phyloP scores from a whole-genome alignment of 2,329 filamentous ascomycete species.

The Colletotrichum tropicale region DNA sequence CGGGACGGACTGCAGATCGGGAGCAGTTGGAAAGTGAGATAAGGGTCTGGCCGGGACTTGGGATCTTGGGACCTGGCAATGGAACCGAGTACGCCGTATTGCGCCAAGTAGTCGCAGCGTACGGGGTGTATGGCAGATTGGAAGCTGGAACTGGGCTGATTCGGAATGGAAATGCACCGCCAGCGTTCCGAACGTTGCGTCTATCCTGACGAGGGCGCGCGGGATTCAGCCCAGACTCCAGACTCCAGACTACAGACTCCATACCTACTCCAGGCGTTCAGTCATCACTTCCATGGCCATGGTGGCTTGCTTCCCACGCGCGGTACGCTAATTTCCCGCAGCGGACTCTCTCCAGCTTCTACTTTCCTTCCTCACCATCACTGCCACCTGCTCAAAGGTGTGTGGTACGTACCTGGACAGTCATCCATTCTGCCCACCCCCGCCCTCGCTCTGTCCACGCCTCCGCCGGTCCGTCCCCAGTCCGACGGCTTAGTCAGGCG shows the following conservation, averaged over 20 bases:
- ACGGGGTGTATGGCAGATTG: background rate
- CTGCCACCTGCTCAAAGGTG: background rate
- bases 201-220: background rate
- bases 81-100: background rate
- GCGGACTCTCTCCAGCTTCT: background rate
- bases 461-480: background rate
- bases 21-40: background rate
- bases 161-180: background rate
- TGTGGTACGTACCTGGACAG: background rate
- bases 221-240: background rate
- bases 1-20: background rate
- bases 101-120: background rate
- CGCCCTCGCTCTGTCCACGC: background rate
- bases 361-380: background rate
- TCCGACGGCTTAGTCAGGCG: background rate
- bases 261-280: background rate
- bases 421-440: background rate
- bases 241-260: background rate
- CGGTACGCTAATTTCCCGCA: background rate
- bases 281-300: background rate
- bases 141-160: background rate
- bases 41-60: background rate
- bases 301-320: background rate
- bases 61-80: background rate
- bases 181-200: background rate